Conservation (phyloP, 345 rosid species). For the Bruguiera sexangula region DNA sequence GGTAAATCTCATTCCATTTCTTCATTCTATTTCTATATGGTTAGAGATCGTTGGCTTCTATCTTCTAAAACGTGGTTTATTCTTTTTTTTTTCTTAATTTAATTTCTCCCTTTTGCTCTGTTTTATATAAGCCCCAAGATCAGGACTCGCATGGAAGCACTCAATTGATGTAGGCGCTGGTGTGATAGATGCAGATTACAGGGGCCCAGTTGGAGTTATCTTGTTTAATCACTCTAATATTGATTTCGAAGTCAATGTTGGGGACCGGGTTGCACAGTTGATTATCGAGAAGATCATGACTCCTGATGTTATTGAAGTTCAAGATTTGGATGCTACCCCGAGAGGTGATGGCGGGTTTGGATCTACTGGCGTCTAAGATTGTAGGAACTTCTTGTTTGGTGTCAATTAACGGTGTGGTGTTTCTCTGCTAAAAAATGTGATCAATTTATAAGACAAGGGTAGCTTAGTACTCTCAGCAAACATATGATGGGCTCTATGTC, state of each 20-base stretch:
- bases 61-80: neutral
- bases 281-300: constrained; percentile 54
- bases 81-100: too few species aligned
- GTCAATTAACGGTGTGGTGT: too few species aligned
- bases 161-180: constrained; percentile 81
- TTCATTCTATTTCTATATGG: too few species aligned
- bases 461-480: too few species aligned
- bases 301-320: constrained; percentile 63
- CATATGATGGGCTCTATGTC: too few species aligned
- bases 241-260: constrained; percentile 58
- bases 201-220: constrained; percentile 76
- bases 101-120: neutral
- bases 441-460: too few species aligned
- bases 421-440: too few species aligned
- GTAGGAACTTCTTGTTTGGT: too few species aligned
- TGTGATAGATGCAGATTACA: constrained; percentile 74
- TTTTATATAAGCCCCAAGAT: neutral
- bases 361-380: constrained; percentile 58
- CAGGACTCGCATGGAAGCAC: constrained; percentile 71
- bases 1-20: constrained; percentile 26
- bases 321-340: constrained; percentile 59
- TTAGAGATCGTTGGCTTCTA: neutral
- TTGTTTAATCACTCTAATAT: constrained; percentile 63
- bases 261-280: constrained; percentile 36
- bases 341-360: constrained; percentile 88